Evolutionary conservation across 2,329 filamentous ascomycete genomes (phyloP), one percentile per base, ranked within the genome.

Genomic region (Coniochaeta pulveracea): DNA sequence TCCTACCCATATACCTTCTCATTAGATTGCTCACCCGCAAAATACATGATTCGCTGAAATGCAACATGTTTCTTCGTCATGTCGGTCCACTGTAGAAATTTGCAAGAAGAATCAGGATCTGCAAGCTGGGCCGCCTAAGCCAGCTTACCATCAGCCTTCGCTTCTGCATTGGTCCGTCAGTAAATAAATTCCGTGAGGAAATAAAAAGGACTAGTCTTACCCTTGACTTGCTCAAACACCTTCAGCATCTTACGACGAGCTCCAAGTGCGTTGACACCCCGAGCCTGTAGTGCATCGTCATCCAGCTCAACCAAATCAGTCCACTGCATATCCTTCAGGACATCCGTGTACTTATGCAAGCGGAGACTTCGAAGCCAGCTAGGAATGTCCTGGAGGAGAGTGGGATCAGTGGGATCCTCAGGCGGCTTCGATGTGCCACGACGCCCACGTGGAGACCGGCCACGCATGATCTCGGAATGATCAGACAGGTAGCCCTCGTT

Each of bases 271-370:
- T 94, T 95, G 19, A 98, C 91, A 32, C 91, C 91, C 34, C 85
- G 80, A 17, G 85, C 83, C 60, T 96, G 89, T 42, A 98, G 66
- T 31, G 85, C 88, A 52, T 88, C 88, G 46, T 98, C 91, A 49
- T 95, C 85, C 46, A 98, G 65, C 56, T 91, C 83, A 39, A 98
- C 66, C 46, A 98, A 62, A 34, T 98, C 91, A 18, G 80, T 83
- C 91, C 91, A 98, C 50, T 91, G 86, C 67, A 96, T 76, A 51
- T 96, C 89, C 62, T 96, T 98, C 42, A 98, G 63, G 47, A 96
- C 93, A 46, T 98, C 91, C 8, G 91, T 98, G 60, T 98, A 98
- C 66, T 98, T 98, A 69, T 98, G 91, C 48, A 98, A 69, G 39
- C 91, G 78, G 52, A 96, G 70, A 56, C 86, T 95, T 54, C 91